Base-by-base conservation (phyloP, 1,139 yeast genomes). In the Magnusiomyces paraingens region DNA sequence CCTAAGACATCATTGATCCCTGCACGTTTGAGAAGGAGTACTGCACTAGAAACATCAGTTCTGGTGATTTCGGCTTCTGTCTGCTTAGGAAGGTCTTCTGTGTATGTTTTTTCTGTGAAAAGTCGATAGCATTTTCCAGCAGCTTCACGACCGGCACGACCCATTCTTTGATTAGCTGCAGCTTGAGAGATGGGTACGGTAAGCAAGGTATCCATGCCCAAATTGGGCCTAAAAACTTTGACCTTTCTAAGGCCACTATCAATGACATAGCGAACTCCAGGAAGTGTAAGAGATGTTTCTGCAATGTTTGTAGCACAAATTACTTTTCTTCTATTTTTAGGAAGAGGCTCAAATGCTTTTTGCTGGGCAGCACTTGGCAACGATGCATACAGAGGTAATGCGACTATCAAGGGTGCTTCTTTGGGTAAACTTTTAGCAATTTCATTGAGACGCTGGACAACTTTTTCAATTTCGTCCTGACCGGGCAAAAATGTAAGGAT, bases 141-240 rank as follows among this genome's bases (percentile, higher is more conserved):
- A 6, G 81, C 78, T 72, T 93, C 98, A 81, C 99, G 88, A 61
- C 99, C 99, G 29, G 99, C 99, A 77, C 99, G 87, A 68, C 99
- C 99, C 55, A 94, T 84, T 70, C 99, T 78, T 73, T 93, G 99
- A 47, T 86, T 81, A 0, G 99, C 99, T 44, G 96, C 86, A 0
- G 98, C 95, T 65, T 87, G 90, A 0, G 98, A 90, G 18, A 94
- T 84, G 1, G 99, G 93, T 0, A 94, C 89, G 0, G 97, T 90
- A 51, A 91, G 73, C 65, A 93, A 78, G 0, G 98, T 87, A 12
- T 96, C 94, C 47, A 93, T 77, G 0, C 98, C 98, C 45, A 91
- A 73, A 62, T 85, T 90, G 64, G 93, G 96, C 63, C 93, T 81
- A 96, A 97, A 93, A 1, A 91, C 94, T 61, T 93, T 87, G 17